phyloP scores from a whole-genome alignment of 768 basidiomycete species.

The Auricularia sp. region DNA sequence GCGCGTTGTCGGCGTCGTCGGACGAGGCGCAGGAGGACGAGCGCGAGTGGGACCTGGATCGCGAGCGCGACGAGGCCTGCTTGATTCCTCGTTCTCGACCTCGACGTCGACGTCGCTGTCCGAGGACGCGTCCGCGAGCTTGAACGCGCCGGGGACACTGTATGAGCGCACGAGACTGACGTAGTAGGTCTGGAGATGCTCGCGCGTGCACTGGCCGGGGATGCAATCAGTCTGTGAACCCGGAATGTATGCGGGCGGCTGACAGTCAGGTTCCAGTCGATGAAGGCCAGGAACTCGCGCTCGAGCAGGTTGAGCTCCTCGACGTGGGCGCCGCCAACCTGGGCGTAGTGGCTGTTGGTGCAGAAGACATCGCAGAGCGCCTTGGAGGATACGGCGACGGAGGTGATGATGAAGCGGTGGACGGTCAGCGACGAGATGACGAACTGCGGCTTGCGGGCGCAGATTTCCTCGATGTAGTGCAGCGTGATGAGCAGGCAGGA shows the following conservation, averaged over 20 bases:
- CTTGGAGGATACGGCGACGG: slow-evolving; percentile 87
- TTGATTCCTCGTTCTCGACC: not conserved
- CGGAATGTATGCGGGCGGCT: slow-evolving; percentile 23
- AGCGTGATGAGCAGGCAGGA: slow-evolving; percentile 73
- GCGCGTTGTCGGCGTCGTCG: not conserved
- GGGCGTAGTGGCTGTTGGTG: slow-evolving; percentile 89
- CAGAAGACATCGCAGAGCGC: slow-evolving; percentile 93
- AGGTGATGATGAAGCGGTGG: slow-evolving; percentile 94
- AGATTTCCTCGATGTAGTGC: slow-evolving; percentile 91
- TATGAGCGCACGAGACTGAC: slow-evolving; percentile 85
- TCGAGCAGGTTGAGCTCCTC: slow-evolving; percentile 91
- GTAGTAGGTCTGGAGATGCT: slow-evolving; percentile 89
- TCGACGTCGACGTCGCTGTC: not conserved
- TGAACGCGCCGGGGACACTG: slow-evolving; percentile 23
- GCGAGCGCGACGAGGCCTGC: not conserved
- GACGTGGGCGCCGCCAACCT: slow-evolving; percentile 89
- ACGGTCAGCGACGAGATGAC: slow-evolving; percentile 92
- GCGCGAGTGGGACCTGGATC: not conserved
- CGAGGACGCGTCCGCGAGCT: not conserved
- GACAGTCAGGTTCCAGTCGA: slow-evolving; percentile 93
- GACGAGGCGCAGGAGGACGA: not conserved
- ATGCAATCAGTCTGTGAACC: not conserved
- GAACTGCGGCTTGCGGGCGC: slow-evolving; percentile 76
- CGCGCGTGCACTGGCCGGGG: slow-evolving; percentile 68
- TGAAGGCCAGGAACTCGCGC: slow-evolving; percentile 81